A percentile compares a stretch with the other conserved stretches of the same genome.
phyloP scores from a whole-genome alignment of 345 rosid genomes.

The Sisymbrium irio region DNA sequence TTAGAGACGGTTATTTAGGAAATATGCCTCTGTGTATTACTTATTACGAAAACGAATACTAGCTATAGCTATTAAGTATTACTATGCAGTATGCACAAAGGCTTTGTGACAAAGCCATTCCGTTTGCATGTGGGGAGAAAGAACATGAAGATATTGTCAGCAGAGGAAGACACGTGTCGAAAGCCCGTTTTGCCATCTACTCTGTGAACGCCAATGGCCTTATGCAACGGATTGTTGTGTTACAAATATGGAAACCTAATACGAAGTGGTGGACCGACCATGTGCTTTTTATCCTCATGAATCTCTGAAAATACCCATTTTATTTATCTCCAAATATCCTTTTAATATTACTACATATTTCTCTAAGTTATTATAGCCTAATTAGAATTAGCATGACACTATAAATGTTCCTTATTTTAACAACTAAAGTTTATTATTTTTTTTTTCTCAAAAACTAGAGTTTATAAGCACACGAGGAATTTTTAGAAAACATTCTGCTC shows the following conservation, averaged over 20 bases:
- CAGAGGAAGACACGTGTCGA: conserved; percentile 21
- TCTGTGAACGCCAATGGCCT: conserved; percentile 20
- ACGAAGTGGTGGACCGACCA: conserved; percentile 35
- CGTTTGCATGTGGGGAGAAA: conserved; percentile 21
- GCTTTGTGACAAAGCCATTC: conserved; percentile 12
- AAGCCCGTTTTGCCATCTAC: conserved; percentile 21
- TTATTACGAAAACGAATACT: too few relatives aligned
- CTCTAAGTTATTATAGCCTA: background rate
- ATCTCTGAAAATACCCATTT: background rate
- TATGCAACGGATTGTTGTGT: conserved; percentile 25
- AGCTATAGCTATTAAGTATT: too few relatives aligned
- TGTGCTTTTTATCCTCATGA: conserved; percentile 30
- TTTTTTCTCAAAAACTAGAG: too few relatives aligned
- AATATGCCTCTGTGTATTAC: too few relatives aligned
- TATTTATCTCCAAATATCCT: background rate
- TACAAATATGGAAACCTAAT: conserved; percentile 38
- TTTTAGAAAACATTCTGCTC: too few relatives aligned
- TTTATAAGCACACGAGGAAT: too few relatives aligned
- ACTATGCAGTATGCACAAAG: too few relatives aligned
- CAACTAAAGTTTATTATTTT: too few relatives aligned
- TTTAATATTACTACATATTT: background rate
- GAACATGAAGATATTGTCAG: conserved; percentile 1
- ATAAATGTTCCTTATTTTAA: too few relatives aligned
- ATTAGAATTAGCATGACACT: too few relatives aligned
- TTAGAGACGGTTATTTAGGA: too few relatives aligned